Percentiles rank a stretch among this genome's conserved stretches.
phyloP scores from a whole-genome alignment of 352 stramenopile species.

The Hyaloperonospora arabidopsidis region DNA sequence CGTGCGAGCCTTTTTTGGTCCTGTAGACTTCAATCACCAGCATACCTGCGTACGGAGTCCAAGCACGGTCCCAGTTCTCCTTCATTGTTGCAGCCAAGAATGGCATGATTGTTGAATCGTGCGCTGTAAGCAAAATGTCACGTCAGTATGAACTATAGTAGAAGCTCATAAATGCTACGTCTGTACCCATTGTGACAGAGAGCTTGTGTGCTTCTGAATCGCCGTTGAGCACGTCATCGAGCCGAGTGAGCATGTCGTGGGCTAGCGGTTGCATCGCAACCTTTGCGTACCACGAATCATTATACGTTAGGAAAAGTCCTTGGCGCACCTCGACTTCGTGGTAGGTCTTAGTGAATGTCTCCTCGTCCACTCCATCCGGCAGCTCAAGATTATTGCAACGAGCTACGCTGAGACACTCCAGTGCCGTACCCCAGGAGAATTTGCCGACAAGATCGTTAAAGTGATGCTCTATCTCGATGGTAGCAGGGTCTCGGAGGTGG shows the following conservation, averaged over 20 bases:
- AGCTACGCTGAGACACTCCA: constrained; percentile 76
- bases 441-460: constrained; percentile 64
- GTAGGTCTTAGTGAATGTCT: constrained; percentile 71
- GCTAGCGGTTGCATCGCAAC: constrained; percentile 79
- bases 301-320: constrained; percentile 56
- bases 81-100: constrained; percentile 63
- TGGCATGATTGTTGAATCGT: constrained; percentile 85
- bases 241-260: constrained; percentile 52
- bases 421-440: constrained; percentile 70
- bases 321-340: constrained; percentile 66
- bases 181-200: constrained; percentile 68
- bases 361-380: constrained; percentile 52
- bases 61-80: constrained; percentile 72
- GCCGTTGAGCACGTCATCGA: constrained; percentile 46
- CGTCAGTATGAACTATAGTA: neutral
- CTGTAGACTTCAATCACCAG: constrained; percentile 79
- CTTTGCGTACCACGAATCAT: constrained; percentile 79
- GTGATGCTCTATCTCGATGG: constrained; percentile 42
- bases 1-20: constrained; percentile 46
- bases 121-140: constrained; percentile 16
- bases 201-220: constrained; percentile 41
- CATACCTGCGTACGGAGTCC: constrained; percentile 78
- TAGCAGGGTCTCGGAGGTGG: constrained; percentile 40
- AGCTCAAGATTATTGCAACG: constrained; percentile 72
- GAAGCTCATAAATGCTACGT: neutral